Evolutionary conservation across 805 yeast species (phyloP), one percentile per base, ranked within the genome.

Genomic region (Lipomyces anomalus): DNA sequence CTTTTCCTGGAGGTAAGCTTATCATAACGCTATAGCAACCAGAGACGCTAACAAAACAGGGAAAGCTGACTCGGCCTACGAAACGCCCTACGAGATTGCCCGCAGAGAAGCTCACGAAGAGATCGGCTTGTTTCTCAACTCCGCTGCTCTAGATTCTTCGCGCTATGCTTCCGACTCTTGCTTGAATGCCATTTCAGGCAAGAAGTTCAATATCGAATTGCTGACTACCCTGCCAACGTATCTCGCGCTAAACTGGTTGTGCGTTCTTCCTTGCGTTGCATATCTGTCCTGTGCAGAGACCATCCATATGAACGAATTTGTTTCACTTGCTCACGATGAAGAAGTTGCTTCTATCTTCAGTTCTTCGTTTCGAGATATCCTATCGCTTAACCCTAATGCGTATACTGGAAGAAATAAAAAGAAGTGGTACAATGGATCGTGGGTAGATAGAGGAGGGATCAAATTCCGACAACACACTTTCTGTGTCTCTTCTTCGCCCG

Each of bases 1-100:
- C 96, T 1, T 69, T 89, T 6, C 97, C 97, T 3, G 97, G 97
- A 2, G 97, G 97, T 6, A 81, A 77, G 58, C 81, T 85, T 6
- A 89, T 82, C 61, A 61, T 21, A n/a, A 5, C 21, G 5, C 33
- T n/a, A n/a, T n/a, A n/a, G n/a, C n/a, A n/a, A n/a, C n/a, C n/a
- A n/a, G n/a, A n/a, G n/a, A 90, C 82, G 57, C 61, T 82, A 17
- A 64, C 92, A 42, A 89, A 83, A 30, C 90, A 11, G 95, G 95
- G 4, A 85, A 82, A 59, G 88, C 95, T 3, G 97, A 89, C 62
- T 60, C 55, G 35, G 56, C 28, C 4, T 78, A 73, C 0, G 68
- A 74, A 17, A 87, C 86, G 56, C 85, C 84, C 46, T 80, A 82
- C 72, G 73, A 75, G 36, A 81, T 82, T 33, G 82, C 95, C 0